Percentiles rank a stretch among this genome's conserved stretches.
These are phyloP conservation scores for Chrysosporium queenslandicum DNA, from an alignment of 2,329 filamentous ascomycete species.

Conservation along the genomic window DNA sequence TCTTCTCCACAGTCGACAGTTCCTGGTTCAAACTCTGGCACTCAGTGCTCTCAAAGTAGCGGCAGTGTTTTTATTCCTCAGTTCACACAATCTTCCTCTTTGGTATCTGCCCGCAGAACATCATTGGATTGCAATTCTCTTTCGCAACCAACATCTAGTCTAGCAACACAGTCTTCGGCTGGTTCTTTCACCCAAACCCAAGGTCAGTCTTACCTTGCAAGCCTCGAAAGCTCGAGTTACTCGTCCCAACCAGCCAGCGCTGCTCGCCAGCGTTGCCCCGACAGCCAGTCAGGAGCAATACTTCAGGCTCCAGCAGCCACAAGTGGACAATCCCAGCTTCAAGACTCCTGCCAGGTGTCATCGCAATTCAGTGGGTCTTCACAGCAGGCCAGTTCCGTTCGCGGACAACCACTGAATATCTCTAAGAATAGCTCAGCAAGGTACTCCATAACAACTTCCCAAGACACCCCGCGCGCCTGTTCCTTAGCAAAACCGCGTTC, in stretches of 20 bases:
- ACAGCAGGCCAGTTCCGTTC: neutral
- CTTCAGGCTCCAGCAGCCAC: neutral
- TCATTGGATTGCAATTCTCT: slow-evolving; percentile 12
- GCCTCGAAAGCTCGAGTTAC: neutral
- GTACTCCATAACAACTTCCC: neutral
- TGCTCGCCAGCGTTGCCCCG: neutral
- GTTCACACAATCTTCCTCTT: slow-evolving; percentile 3
- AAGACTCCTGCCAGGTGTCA: neutral
- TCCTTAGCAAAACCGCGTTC: neutral
- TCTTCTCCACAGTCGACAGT: slow-evolving; percentile 1
- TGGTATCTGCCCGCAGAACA: slow-evolving; percentile 7
- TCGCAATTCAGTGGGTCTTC: neutral
- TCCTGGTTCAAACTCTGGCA: slow-evolving; percentile 13
- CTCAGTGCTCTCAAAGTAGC: slow-evolving; percentile 2
- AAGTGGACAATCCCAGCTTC: neutral
- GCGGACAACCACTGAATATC: neutral
- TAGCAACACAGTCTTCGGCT: slow-evolving; percentile 7
- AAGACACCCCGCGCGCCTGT: neutral
- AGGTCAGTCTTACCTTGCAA: neutral
- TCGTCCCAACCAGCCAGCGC: neutral
- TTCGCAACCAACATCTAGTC: slow-evolving; percentile 3
- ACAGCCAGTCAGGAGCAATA: neutral
- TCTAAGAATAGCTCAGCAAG: neutral
- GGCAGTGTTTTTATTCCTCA: slow-evolving; percentile 9
- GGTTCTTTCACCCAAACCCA: slow-evolving; percentile 5